Base-by-base conservation (phyloP, 2,329 filamentous ascomycete genomes). In the Fusarium goolgardi region DNA sequence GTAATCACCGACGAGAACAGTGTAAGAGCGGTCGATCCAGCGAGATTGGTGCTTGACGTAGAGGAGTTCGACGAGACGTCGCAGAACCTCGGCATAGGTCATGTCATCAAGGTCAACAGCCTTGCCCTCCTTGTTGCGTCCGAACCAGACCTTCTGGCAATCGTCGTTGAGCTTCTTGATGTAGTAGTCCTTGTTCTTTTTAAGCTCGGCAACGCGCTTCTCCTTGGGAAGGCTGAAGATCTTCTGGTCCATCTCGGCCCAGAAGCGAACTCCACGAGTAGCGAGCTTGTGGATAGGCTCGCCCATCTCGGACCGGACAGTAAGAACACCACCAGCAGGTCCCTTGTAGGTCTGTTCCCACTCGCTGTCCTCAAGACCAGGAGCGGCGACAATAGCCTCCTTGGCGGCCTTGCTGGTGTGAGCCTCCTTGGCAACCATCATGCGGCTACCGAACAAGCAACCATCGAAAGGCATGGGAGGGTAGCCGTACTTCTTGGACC, bases 211-310 rank as follows among this genome's bases (percentile, higher is more conserved):
- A 23, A 97, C 84, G 41, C 94, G 90, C 85, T 97, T 97, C 76
- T 95, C 93, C 84, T 97, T 97, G 80, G 97, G 94, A 49, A 99
- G 84, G 76, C 89, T 91, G 84, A 99, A 99, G 75, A 99, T 98
- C 82, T 97, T 97, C 80, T 96, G 88, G 76, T 99, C 96, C 94
- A 99, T 97, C 82, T 99, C 96, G 50, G 94, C 91, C 96, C 96
- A 99, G 85, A 99, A 97, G 55, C 88, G 85, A 47, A 99, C 94
- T 86, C 96, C 96, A 61, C 96, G 91, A 49, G 96, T 99, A 18
- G 96, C 96, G 62, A 99, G 88, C 84, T 99, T 99, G 85, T 99
- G 96, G 66, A 99, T 99, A 8, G 96, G 96, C 84, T 99, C 96
- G 45, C 96, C 96, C 96, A 99, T 99, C 82, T 99, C 96, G 2